A percentile compares a stretch with the other conserved stretches of the same genome.
Evolutionary conservation across 2,329 filamentous ascomycete species (phyloP).

Genomic region (Niveomyces coronatus): DNA sequence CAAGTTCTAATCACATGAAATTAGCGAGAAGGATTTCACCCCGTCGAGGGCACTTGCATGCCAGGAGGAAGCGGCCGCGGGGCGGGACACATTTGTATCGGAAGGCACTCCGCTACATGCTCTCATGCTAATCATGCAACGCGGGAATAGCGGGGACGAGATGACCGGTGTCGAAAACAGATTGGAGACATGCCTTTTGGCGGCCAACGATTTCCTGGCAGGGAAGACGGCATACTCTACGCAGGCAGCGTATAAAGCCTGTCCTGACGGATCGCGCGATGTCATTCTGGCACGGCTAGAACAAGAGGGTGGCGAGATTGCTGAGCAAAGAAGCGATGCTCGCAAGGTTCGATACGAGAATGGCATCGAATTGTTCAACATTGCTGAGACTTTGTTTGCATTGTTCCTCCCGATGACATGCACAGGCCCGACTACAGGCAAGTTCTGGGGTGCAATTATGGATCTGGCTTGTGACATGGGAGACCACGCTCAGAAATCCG

Average conservation of each 20-base stretch:
- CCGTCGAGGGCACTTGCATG: not conserved
- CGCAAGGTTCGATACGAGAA: constrained; percentile 21
- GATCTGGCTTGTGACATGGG: constrained; percentile 17
- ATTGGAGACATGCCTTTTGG: constrained; percentile 16
- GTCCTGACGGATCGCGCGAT: constrained; percentile 14
- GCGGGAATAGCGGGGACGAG: constrained; percentile 5
- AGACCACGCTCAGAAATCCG: not conserved
- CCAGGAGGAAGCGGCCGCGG: not conserved
- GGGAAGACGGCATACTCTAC: constrained; percentile 17
- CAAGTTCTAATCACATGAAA: no score
- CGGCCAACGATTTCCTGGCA: constrained; percentile 19
- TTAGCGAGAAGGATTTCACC: not conserved
- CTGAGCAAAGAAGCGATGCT: constrained; percentile 16
- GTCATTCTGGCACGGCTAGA: constrained; percentile 17
- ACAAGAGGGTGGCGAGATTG: constrained; percentile 15
- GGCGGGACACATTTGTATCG: not conserved
- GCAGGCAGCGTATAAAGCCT: constrained; percentile 20
- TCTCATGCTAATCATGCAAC: constrained; percentile 4
- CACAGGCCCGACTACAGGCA: constrained; percentile 26
- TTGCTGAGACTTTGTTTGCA: constrained; percentile 27
- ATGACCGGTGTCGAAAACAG: constrained; percentile 6
- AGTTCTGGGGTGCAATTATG: constrained; percentile 35
- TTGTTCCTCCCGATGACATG: constrained; percentile 31
- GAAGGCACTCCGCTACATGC: not conserved
- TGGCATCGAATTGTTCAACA: constrained; percentile 30